phyloP scores from a whole-genome alignment of 2,329 filamentous ascomycete species.

The Ilyonectria mors-panacis region DNA sequence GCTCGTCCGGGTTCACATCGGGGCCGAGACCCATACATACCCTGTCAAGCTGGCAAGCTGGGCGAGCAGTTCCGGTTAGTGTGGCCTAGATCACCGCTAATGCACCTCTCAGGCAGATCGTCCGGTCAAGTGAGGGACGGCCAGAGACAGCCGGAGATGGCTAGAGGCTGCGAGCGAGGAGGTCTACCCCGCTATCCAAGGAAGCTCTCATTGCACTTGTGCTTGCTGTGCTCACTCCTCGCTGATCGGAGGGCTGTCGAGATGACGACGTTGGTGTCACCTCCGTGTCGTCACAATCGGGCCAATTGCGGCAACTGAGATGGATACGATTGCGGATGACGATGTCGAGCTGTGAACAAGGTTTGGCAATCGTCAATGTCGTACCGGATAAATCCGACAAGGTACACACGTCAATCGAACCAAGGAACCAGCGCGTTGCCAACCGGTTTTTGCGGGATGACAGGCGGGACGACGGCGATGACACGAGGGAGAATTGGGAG shows the following conservation, averaged over 20 bases:
- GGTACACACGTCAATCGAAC: background rate
- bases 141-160: background rate
- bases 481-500: background rate
- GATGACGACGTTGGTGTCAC: slow-evolving; percentile 16
- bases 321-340: slow-evolving; percentile 15
- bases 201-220: background rate
- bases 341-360: slow-evolving; percentile 1
- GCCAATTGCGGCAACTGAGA: slow-evolving; percentile 35
- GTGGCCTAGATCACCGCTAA: slow-evolving; percentile 42
- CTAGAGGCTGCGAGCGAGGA: background rate
- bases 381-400: slow-evolving; percentile 5
- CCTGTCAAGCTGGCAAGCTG: slow-evolving; percentile 46
- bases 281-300: slow-evolving; percentile 24
- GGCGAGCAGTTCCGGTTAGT: slow-evolving; percentile 37
- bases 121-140: slow-evolving; percentile 7
- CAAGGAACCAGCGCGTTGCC: background rate
- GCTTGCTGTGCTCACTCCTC: background rate
- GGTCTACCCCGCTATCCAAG: slow-evolving; percentile 32
- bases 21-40: slow-evolving; percentile 37
- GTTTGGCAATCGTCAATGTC: slow-evolving; percentile 1
- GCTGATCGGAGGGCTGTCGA: background rate
- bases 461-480: background rate
- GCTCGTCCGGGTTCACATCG: slow-evolving; percentile 41
- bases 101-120: slow-evolving; percentile 46
- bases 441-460: slow-evolving; percentile 4